These are phyloP conservation scores for Aspergillus candidus DNA, from an alignment of 2,329 filamentous ascomycete species.

Conservation along the genomic window DNA sequence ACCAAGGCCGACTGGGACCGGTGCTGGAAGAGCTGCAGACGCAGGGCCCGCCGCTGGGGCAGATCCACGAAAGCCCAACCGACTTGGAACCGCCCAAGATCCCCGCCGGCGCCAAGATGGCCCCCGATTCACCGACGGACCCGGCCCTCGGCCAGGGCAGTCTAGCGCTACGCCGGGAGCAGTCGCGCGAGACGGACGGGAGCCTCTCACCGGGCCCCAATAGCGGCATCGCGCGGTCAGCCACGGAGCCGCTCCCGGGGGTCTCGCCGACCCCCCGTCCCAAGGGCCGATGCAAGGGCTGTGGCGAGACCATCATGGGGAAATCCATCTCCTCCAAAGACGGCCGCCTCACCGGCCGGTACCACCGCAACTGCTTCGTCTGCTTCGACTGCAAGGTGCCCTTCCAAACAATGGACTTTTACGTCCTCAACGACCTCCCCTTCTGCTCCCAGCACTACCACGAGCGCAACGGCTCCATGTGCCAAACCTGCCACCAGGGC, in stretches of 20 bases:
- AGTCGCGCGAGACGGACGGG: background rate
- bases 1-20: slow-evolving; percentile 43
- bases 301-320: slow-evolving; percentile 68
- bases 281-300: slow-evolving; percentile 78
- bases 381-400: slow-evolving; percentile 76
- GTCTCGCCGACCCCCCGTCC: slow-evolving; percentile 37
- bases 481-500: slow-evolving; percentile 68
- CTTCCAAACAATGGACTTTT: slow-evolving; percentile 85
- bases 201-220: background rate
- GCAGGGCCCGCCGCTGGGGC: too few relatives aligned
- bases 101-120: slow-evolving; percentile 9
- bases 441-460: slow-evolving; percentile 94
- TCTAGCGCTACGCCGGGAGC: slow-evolving; percentile 30
- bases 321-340: slow-evolving; percentile 94
- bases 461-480: slow-evolving; percentile 79
- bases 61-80: slow-evolving; percentile 17
- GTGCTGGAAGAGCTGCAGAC: slow-evolving; percentile 52
- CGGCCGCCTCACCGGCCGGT: slow-evolving; percentile 82
- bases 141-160: slow-evolving; percentile 39
- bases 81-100: slow-evolving; percentile 26
- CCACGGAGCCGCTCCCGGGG: slow-evolving; percentile 23
- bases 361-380: slow-evolving; percentile 92
- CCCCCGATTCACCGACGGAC: slow-evolving; percentile 45
- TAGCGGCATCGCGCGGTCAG: slow-evolving; percentile 8
- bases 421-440: slow-evolving; percentile 78